These are phyloP conservation scores for Raffaelea ambrosiae DNA, from an alignment of 2,329 filamentous ascomycete genomes.

Conservation along the genomic window DNA sequence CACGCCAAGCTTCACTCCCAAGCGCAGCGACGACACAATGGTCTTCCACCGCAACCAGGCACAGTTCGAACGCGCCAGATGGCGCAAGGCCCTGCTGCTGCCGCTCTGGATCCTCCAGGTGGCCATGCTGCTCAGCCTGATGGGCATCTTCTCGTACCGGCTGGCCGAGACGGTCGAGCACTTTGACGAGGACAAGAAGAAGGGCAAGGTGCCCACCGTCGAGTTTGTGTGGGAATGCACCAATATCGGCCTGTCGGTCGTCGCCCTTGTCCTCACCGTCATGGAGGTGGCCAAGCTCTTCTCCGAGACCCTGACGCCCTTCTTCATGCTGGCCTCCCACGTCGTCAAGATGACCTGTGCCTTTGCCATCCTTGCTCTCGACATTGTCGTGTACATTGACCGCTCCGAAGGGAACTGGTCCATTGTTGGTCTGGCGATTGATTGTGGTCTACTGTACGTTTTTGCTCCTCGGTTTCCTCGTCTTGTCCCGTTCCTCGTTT, in stretches of 20 bases:
- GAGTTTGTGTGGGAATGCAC: slow-evolving; percentile 48
- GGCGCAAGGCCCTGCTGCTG: slow-evolving; percentile 37
- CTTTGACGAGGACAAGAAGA: slow-evolving; percentile 30
- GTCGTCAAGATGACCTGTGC: slow-evolving; percentile 40
- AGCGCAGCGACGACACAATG: slow-evolving; percentile 4
- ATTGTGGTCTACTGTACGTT: slow-evolving; percentile 39
- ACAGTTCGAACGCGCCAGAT: slow-evolving; percentile 42
- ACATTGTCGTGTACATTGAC: slow-evolving; percentile 41
- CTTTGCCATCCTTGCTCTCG: slow-evolving; percentile 37
- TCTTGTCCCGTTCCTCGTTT: not conserved
- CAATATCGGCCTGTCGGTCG: slow-evolving; percentile 40
- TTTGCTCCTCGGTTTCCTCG: not conserved
- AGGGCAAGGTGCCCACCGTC: slow-evolving; percentile 31
- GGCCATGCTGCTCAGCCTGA: slow-evolving; percentile 32
- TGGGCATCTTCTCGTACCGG: slow-evolving; percentile 45
- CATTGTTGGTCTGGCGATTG: slow-evolving; percentile 37
- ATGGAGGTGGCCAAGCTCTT: slow-evolving; percentile 31
- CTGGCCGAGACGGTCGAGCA: slow-evolving; percentile 37
- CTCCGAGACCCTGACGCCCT: slow-evolving; percentile 43
- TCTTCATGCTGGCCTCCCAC: slow-evolving; percentile 43
- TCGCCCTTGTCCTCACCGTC: slow-evolving; percentile 35
- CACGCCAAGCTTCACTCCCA: too few species aligned
- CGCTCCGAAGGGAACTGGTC: slow-evolving; percentile 38
- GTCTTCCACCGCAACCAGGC: slow-evolving; percentile 37
- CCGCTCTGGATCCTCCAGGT: slow-evolving; percentile 44